A percentile compares a stretch with the other conserved stretches of the same genome.
phyloP scores from a whole-genome alignment of 805 yeast genomes.

The Lachancea quebecensis region DNA sequence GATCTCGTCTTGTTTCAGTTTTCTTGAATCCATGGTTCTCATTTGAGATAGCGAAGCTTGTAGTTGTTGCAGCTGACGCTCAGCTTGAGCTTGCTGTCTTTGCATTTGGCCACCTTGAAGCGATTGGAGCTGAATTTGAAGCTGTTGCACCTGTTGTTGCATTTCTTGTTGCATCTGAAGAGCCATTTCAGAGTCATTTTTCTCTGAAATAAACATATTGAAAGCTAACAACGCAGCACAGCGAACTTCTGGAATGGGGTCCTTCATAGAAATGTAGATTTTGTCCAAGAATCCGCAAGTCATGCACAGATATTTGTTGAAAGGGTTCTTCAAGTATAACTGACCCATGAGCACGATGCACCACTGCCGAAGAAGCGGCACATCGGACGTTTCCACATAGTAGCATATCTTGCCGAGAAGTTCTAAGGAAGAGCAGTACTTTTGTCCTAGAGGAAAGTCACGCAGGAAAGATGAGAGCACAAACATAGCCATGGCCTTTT shows the following conservation, averaged over 20 bases:
- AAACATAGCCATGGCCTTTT: conserved; percentile 93
- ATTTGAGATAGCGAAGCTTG: conserved; percentile 25
- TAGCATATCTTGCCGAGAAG: conserved; percentile 58
- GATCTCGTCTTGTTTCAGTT: conserved; percentile 60
- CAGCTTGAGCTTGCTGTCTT: conserved; percentile 27
- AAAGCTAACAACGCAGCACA: conserved; percentile 74
- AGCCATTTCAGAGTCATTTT: conserved; percentile 32
- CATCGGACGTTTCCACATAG: conserved; percentile 65
- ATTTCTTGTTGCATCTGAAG: conserved; percentile 29
- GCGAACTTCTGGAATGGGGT: conserved; percentile 93
- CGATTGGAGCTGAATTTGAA: conserved; percentile 28
- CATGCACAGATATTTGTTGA: conserved; percentile 65
- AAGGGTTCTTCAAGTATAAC: conserved; percentile 63
- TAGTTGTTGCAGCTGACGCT: conserved; percentile 26
- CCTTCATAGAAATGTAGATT: conserved; percentile 54
- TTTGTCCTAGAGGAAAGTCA: conserved; percentile 73
- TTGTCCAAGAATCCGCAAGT: conserved; percentile 53
- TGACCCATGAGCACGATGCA: conserved; percentile 73
- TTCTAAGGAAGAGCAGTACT: conserved; percentile 68
- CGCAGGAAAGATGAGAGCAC: conserved; percentile 78
- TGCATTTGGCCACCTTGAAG: conserved; percentile 20
- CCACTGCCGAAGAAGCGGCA: conserved; percentile 90
- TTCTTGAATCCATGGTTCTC: conserved; percentile 33
- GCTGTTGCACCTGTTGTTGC: conserved; percentile 29
- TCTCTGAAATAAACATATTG: conserved; percentile 55